These are phyloP conservation scores for Petunia hybrid DNA, from an alignment of 305 asterid genomes.

Conservation along the genomic window DNA sequence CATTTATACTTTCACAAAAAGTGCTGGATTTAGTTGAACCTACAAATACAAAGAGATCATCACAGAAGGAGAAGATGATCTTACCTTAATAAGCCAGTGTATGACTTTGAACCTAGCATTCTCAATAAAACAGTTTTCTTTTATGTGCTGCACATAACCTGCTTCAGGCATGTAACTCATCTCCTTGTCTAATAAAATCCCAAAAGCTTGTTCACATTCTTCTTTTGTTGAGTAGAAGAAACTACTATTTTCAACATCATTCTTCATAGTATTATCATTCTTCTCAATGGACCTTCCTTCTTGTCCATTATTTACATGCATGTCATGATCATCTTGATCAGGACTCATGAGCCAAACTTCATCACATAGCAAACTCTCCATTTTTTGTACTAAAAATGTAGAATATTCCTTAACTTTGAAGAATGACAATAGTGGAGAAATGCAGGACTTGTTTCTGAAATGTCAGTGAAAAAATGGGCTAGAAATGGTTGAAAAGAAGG, in stretches of 20 bases:
- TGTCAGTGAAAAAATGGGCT: not conserved
- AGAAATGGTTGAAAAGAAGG: not conserved
- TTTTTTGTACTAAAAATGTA: slow-evolving; percentile 3
- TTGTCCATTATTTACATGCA: slow-evolving; percentile 7
- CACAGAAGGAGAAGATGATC: not conserved
- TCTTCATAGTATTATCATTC: not conserved
- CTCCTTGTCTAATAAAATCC: slow-evolving; percentile 50
- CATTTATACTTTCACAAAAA: too few species aligned
- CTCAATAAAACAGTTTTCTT: slow-evolving; percentile 38
- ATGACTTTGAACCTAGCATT: slow-evolving; percentile 54
- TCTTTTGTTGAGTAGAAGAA: slow-evolving; percentile 34
- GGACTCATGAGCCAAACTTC: slow-evolving; percentile 66
- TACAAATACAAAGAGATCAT: too few species aligned
- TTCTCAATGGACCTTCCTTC: too few species aligned
- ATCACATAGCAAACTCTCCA: slow-evolving; percentile 70
- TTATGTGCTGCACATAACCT: slow-evolving; percentile 43
- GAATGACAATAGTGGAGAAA: not conserved
- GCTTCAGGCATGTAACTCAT: slow-evolving; percentile 47
- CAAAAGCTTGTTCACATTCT: slow-evolving; percentile 52
- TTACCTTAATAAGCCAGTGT: slow-evolving; percentile 70
- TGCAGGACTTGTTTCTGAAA: not conserved
- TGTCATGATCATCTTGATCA: not conserved
- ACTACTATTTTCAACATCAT: slow-evolving; percentile 8
- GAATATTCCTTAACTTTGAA: not conserved
- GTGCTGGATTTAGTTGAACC: too few species aligned